Percentiles rank a stretch among this genome's conserved stretches.
These are phyloP conservation scores for Venustampulla echinocandica DNA, from an alignment of 495 filamentous ascomycete species.

Conservation along the genomic window DNA sequence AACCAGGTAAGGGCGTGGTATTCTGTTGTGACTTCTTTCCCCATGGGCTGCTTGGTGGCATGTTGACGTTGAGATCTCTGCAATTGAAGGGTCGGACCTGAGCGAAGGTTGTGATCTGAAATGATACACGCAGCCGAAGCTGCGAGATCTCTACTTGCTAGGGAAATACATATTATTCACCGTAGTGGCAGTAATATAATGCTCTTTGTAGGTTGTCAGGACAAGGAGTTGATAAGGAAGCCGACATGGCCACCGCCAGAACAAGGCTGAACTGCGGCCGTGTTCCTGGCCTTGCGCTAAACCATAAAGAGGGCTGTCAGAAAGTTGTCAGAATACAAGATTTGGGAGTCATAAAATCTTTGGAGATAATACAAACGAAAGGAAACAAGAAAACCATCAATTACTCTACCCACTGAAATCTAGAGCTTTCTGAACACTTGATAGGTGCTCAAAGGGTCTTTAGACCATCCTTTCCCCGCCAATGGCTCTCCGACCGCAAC, in stretches of 20 bases:
- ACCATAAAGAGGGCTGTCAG: too few relatives aligned
- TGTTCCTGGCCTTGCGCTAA: background rate
- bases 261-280: slow-evolving; percentile 1
- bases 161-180: slow-evolving; percentile 15
- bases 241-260: background rate
- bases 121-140: slow-evolving; percentile 19
- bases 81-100: slow-evolving; percentile 5
- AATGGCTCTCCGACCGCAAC: slow-evolving; percentile 21
- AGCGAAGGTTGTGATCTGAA: background rate
- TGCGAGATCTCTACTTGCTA: slow-evolving; percentile 11
- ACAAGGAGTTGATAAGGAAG: background rate
- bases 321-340: too few relatives aligned
- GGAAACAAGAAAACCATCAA: too few relatives aligned
- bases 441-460: slow-evolving; percentile 1
- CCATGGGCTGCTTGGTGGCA: slow-evolving; percentile 22
- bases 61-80: slow-evolving; percentile 10
- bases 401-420: background rate
- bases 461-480: background rate
- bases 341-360: too few relatives aligned
- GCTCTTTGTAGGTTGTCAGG: background rate
- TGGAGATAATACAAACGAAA: too few relatives aligned
- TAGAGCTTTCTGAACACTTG: background rate
- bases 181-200: background rate
- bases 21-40: slow-evolving; percentile 24
- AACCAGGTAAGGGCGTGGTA: slow-evolving; percentile 16